Conservation (phyloP, 257 asterid species). For the Pogostemon cablin region DNA sequence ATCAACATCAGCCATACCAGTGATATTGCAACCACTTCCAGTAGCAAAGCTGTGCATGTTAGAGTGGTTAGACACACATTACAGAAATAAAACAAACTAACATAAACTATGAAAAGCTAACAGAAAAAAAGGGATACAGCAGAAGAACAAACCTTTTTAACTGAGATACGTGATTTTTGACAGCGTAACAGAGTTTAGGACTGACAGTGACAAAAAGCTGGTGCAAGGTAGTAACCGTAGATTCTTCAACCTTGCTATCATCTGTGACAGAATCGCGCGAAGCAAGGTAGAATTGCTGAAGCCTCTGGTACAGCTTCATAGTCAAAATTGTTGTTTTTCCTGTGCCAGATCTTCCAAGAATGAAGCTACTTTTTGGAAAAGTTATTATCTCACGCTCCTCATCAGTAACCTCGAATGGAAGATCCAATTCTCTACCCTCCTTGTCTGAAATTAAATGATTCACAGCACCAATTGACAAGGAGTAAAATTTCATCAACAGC, state of each 20-base stretch:
- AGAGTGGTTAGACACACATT: constrained; percentile 8
- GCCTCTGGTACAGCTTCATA: constrained; percentile 53
- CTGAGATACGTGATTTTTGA: constrained; percentile 56
- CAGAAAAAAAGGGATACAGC: not conserved
- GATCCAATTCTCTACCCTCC: constrained; percentile 41
- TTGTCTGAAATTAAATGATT: constrained; percentile 54
- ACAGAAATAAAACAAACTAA: not conserved
- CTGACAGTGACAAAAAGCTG: constrained; percentile 74
- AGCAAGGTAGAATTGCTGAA: constrained; percentile 48
- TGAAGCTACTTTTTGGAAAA: constrained; percentile 55
- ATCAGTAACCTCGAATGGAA: constrained; percentile 42
- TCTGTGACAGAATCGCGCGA: constrained; percentile 31
- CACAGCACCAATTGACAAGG: constrained; percentile 50
- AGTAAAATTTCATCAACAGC: constrained; percentile 63
- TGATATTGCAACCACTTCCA: constrained; percentile 30
- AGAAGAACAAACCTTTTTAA: constrained; percentile 45
- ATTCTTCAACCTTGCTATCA: not conserved
- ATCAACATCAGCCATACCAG: constrained; percentile 54
- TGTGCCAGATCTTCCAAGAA: constrained; percentile 72
- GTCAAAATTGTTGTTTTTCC: constrained; percentile 72
- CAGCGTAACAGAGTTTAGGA: constrained; percentile 65
- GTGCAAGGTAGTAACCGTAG: constrained; percentile 30
- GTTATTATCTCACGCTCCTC: constrained; percentile 58
- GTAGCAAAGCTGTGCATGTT: constrained; percentile 45
- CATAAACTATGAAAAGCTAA: not conserved